phyloP scores from a whole-genome alignment of 768 basidiomycete genomes.

The Tulasnella sp. region DNA sequence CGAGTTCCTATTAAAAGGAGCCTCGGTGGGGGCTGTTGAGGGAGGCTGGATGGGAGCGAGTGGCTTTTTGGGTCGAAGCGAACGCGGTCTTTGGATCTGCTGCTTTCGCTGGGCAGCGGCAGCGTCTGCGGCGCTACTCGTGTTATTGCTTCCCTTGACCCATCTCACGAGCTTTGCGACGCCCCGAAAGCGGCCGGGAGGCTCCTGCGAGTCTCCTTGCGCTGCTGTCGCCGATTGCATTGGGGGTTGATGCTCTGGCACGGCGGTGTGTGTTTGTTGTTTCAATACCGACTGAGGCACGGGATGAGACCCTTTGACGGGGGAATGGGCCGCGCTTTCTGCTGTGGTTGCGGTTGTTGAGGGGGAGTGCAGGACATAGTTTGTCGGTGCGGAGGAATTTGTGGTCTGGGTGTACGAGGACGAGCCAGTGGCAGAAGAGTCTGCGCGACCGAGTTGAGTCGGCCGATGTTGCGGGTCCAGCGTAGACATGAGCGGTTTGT shows the following conservation, averaged over 20 bases:
- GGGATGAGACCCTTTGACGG: not conserved
- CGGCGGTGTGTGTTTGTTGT: not conserved
- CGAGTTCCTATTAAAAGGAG: not conserved
- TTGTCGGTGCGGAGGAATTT: not conserved
- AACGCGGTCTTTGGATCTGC: not conserved
- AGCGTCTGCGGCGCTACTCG: not conserved
- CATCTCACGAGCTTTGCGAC: constrained; percentile 18
- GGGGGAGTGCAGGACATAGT: not conserved
- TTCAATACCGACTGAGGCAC: not conserved
- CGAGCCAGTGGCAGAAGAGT: not conserved
- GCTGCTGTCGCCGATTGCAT: not conserved
- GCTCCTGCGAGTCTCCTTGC: not conserved
- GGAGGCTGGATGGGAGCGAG: not conserved
- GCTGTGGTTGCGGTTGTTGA: not conserved
- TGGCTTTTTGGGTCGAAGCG: constrained; percentile 3
- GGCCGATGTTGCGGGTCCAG: not conserved
- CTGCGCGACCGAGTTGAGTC: not conserved
- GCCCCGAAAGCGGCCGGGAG: constrained; percentile 17
- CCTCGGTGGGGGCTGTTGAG: not conserved
- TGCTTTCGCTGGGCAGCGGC: not conserved
- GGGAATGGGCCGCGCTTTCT: not conserved
- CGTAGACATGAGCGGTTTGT: not conserved
- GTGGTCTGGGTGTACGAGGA: not conserved
- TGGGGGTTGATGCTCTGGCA: not conserved
- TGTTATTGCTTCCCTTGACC: constrained; percentile 2